Base-by-base conservation (phyloP, 2,329 filamentous ascomycete species). In the Fusarium tuaranense region DNA sequence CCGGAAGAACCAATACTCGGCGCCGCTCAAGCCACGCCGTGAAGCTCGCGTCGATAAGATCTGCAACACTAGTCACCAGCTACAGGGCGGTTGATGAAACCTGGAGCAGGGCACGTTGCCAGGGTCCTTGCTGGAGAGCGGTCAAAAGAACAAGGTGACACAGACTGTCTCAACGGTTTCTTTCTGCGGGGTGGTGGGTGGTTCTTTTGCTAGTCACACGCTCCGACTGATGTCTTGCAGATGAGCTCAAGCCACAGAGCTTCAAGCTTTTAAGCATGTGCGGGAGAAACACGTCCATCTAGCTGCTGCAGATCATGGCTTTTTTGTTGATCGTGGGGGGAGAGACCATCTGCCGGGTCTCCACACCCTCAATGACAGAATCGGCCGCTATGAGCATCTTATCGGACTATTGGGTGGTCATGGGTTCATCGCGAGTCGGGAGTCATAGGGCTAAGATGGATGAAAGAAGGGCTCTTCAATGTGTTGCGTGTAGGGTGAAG, bases 11-110 rank as follows among this genome's bases (percentile, higher is more conserved):
- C 73, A 75, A 75, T 76, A 46, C 73, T 22, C 44, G 57, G 41
- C 41, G 25, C 59, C 57, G 60, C 48, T 73, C 61, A 73, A 75
- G 73, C 73, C 73, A 75, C 73, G 73, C 67, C 58, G 58, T 30
- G 18, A 27, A 41, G 36, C 22, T 61, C 58, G 58, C 36, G 12
- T 46, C 38, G 34, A 46, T 18, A 6, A 27, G 58, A 61, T 61
- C 58, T 41, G 58, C 58, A 46, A 30, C 39, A 30, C 58, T 46
- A 61, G 38, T 61, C 36, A 61, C 58, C 58, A 39, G 58, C n/a
- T 46, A 46, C 58, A 61, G 58, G 32, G 12, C 22, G 58, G 36
- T 20, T 46, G 36, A 61, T 46, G 39, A 61, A 46, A 46, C 58
- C 36, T 61, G 16, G 48, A 61, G 25, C 38, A 61, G 58, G 32